Evolutionary conservation across 2,329 filamentous ascomycete genomes (phyloP).

Genomic region (Colletotrichum shisoi): DNA sequence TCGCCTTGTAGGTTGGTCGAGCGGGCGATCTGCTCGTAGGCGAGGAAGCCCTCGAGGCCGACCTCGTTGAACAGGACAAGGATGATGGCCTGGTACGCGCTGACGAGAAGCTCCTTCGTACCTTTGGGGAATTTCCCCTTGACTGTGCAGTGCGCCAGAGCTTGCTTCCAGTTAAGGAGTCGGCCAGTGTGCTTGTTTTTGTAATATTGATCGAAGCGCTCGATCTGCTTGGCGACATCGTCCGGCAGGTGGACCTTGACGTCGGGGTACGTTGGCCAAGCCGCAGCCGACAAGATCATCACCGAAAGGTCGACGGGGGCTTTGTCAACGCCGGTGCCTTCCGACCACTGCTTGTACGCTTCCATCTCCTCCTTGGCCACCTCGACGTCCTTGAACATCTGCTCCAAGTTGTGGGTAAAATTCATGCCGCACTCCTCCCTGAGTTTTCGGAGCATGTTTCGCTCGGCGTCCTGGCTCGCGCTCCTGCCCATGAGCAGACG

Average conservation of each 20-base stretch:
- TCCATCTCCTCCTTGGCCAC: constrained; percentile 90
- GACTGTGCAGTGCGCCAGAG: constrained; percentile 88
- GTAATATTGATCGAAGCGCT: constrained; percentile 86
- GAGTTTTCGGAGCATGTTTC: constrained; percentile 91
- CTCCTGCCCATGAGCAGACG: constrained; percentile 90
- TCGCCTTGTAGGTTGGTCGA: constrained; percentile 76
- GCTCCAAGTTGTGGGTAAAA: constrained; percentile 96
- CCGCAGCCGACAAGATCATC: constrained; percentile 86
- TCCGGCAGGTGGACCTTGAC: constrained; percentile 74
- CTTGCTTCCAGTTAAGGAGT: constrained; percentile 89
- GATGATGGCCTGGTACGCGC: constrained; percentile 89
- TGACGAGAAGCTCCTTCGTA: constrained; percentile 87
- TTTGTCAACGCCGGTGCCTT: constrained; percentile 46
- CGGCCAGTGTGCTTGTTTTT: constrained; percentile 88
- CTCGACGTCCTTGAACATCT: constrained; percentile 99
- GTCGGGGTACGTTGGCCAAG: constrained; percentile 93
- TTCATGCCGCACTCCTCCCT: constrained; percentile 91
- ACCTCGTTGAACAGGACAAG: constrained; percentile 87
- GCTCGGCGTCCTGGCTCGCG: constrained; percentile 92
- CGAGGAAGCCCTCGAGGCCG: constrained; percentile 67
- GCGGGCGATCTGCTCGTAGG: constrained; percentile 77
- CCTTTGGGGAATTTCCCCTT: constrained; percentile 81
- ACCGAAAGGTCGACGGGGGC: constrained; percentile 77
- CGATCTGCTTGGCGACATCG: constrained; percentile 77
- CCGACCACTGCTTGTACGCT: constrained; percentile 75